Evolutionary conservation across 2,329 filamentous ascomycete genomes (phyloP).

Genomic region (Monilinia laxa): DNA sequence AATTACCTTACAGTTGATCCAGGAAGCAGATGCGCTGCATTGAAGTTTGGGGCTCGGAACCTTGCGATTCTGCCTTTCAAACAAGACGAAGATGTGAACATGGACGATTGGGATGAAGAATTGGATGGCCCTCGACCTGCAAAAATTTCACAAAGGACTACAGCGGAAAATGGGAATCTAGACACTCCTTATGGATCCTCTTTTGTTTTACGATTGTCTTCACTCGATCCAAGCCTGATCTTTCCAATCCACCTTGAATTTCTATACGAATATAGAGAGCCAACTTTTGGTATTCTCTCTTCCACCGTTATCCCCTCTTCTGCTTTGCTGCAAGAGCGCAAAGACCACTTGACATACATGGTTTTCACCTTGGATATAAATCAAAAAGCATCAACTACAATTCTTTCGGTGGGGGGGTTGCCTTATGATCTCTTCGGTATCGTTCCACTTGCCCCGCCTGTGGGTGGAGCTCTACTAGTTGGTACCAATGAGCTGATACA

Average conservation of each 20-base stretch:
- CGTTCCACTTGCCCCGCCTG: conserved; percentile 76
- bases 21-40: conserved; percentile 85
- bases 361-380: conserved; percentile 95
- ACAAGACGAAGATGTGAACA: conserved; percentile 85
- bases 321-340: conserved; percentile 71
- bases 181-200: conserved; percentile 79
- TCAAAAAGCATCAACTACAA: conserved; percentile 87
- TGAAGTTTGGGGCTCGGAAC: conserved; percentile 87
- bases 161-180: conserved; percentile 41
- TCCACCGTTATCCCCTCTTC: conserved; percentile 71
- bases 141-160: conserved; percentile 40
- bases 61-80: conserved; percentile 93
- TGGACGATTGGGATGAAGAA: conserved; percentile 87
- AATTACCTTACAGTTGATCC: conserved; percentile 88
- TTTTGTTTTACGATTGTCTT: conserved; percentile 87
- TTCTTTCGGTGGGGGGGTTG: conserved; percentile 80
- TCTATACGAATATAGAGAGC: conserved; percentile 93
- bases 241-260: conserved; percentile 92
- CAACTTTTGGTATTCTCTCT: conserved; percentile 92
- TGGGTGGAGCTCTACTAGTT: conserved; percentile 84
- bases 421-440: conserved; percentile 86
- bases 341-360: conserved; percentile 84
- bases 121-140: conserved; percentile 65
- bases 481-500: conserved; percentile 91
- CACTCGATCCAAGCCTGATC: conserved; percentile 81